Evolutionary conservation across 1,284 basidiomycete species (phyloP).

Genomic region (Erythrobasidium hasegawianum): DNA sequence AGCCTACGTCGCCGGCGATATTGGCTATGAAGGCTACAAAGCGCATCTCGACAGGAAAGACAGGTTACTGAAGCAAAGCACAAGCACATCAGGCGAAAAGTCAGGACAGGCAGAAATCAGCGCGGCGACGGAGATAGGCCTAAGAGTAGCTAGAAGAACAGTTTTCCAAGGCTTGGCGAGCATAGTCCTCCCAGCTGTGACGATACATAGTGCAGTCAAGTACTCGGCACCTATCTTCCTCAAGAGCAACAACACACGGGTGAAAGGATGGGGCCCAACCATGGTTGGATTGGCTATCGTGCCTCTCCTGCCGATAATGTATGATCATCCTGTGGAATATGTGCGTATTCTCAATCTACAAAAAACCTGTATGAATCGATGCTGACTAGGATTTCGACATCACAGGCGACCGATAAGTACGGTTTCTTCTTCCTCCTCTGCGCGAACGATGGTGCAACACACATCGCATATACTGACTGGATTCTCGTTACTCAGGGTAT

Average conservation of each 20-base stretch:
- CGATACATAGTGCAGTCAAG: slow-evolving; percentile 75
- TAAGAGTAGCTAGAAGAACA: slow-evolving; percentile 33
- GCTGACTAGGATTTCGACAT: too few species aligned
- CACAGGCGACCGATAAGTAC: not conserved
- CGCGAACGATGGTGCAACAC: too few species aligned
- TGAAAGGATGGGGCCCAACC: slow-evolving; percentile 38
- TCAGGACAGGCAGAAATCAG: not conserved
- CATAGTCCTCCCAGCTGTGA: slow-evolving; percentile 61
- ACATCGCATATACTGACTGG: too few species aligned
- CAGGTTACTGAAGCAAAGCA: slow-evolving; percentile 61
- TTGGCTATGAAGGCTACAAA: slow-evolving; percentile 88
- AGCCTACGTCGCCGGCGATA: slow-evolving; percentile 63
- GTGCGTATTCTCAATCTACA: too few species aligned
- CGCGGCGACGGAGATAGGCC: slow-evolving; percentile 30
- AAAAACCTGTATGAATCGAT: too few species aligned
- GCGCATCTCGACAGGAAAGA: slow-evolving; percentile 62
- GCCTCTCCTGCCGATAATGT: slow-evolving; percentile 74
- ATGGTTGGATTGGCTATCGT: slow-evolving; percentile 59
- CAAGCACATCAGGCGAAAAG: not conserved
- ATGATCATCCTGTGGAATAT: slow-evolving; percentile 50
- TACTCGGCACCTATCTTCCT: slow-evolving; percentile 38
- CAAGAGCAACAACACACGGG: slow-evolving; percentile 25
- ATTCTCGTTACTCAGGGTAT: slow-evolving; percentile 21
- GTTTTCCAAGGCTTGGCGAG: slow-evolving; percentile 81
- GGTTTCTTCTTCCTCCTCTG: too few species aligned